Base-by-base conservation (phyloP, 148 eudicot genomes). In the Cornus controversa region DNA sequence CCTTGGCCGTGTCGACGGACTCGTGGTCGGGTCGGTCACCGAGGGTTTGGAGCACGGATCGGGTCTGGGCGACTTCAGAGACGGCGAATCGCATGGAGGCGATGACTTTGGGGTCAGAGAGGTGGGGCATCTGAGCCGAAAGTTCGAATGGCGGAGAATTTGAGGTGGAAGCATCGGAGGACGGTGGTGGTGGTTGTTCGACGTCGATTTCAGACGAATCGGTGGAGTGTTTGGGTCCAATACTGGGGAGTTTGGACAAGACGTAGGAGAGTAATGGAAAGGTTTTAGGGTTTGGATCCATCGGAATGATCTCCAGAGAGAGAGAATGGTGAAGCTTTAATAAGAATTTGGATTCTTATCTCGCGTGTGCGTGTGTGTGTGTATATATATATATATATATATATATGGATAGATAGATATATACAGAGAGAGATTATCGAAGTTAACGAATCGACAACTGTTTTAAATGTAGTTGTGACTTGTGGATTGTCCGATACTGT, bases 11-110 rank as follows among this genome's bases (percentile, higher is more conserved):
- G 65, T 95, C 97, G 29, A 95, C 83, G 1, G 93, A 22, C 82
- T 95, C 98, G 77, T 95, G 98, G 54, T 91, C 97, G 10, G 98
- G 97, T 0, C 93, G 89, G 0, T 78, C 81, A 2, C 98, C 98
- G 0, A 95, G 83, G 28, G 90, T 78, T 0, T 67, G 73, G 57
- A 95, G 88, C 1, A 88, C 69, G 24, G 94, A 87, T 31, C 98
- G 89, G 22, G 96, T 86, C 71, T 86, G 85, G 0, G 88, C 73
- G 36, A 95, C 95, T 66, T 91, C 96, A 18, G 90, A 75, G 0
- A 95, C 94, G 22, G 98, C 91, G 25, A 76, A 37, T 10, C 93
- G 79, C 96, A 95, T 92, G 37, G 85, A 84, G 67, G 87, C 68
- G 42, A 91, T 78, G 76, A 93, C 84, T 11, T 84, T 84, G 23